Base-by-base conservation (phyloP, 495 filamentous ascomycete species). In the Pseudotulostoma volvatum region DNA sequence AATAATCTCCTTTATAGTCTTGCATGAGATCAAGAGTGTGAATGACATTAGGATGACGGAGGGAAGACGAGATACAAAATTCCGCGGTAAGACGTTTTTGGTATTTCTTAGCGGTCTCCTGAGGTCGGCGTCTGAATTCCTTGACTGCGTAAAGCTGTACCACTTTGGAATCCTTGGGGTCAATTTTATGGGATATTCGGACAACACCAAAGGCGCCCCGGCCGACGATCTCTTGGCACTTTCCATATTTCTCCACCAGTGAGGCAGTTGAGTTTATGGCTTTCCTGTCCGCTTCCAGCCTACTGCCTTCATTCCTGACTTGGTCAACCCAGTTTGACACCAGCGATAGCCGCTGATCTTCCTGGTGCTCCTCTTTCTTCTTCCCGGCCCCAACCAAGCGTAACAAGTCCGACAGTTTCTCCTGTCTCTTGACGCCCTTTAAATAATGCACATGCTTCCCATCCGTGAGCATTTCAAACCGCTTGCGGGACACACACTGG, bases 141-240 rank as follows among this genome's bases (percentile, higher is more conserved):
- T 99, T 99, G 52, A 99, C 88, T 33, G 90, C 90, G 52, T 87
- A 99, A 8, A 96, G 70, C 61, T 90, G 90, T 59, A 96, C 92
- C 32, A 71, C 65, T 40, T 72, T 75, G 19, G 79, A 79, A 53
- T 86, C 85, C 40, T 66, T 72, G 9, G 85, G 81, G 41, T 88
- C 74, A 30, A 84, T 73, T 58, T 96, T 96, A 67, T 99, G 90
- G n/a, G 90, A 93, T 54, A 96, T 93, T 25, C 92, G 75, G 43
- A 99, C 92, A 38, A 99, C 86, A 31, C 90, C 90, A 51, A 99
- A 99, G 31, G 90, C 90, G 33, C 90, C 90, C 33, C 87, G 84
- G n/a, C 90, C 90, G 14, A 96, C 84, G 35, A 99, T 76, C 60
- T 96, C 92, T 56, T 96, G 90, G 55, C 90, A 96, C 66, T 95